phyloP scores from a whole-genome alignment of 2,329 filamentous ascomycete species.

The Pyrenophora graminea region DNA sequence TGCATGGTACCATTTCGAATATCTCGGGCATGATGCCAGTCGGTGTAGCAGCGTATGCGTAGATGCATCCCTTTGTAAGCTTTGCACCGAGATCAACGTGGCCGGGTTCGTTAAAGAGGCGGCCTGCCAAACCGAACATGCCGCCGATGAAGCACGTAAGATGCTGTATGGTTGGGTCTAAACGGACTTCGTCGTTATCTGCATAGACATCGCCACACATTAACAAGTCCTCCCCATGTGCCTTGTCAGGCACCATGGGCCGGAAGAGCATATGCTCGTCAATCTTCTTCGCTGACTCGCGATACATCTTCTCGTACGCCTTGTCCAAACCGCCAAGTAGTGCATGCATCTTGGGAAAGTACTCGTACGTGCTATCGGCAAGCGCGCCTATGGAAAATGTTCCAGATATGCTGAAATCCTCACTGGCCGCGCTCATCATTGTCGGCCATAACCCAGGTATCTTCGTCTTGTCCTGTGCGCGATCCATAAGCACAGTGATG shows the following conservation, averaged over 20 bases:
- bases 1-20: slow-evolving; percentile 58
- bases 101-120: slow-evolving; percentile 56
- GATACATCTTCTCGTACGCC: slow-evolving; percentile 60
- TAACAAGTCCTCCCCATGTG: slow-evolving; percentile 32
- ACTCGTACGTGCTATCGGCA: slow-evolving; percentile 46
- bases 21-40: slow-evolving; percentile 65
- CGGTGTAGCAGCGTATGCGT: slow-evolving; percentile 60
- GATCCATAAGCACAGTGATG: slow-evolving; percentile 39
- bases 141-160: slow-evolving; percentile 65
- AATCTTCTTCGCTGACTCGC: slow-evolving; percentile 52
- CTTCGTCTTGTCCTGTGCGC: slow-evolving; percentile 35
- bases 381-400: slow-evolving; percentile 45
- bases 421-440: slow-evolving; percentile 43
- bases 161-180: slow-evolving; percentile 60
- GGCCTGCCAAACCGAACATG: slow-evolving; percentile 64
- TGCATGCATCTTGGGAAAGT: slow-evolving; percentile 44
- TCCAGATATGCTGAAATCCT: slow-evolving; percentile 32
- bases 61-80: slow-evolving; percentile 65
- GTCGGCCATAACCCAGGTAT: slow-evolving; percentile 47
- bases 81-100: slow-evolving; percentile 62
- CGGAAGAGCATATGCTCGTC: slow-evolving; percentile 56
- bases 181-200: slow-evolving; percentile 16
- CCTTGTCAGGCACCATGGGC: slow-evolving; percentile 44
- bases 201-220: slow-evolving; percentile 44
- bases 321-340: slow-evolving; percentile 49